Conservation (phyloP, 345 rosid species). For the Clarkia xantiana region DNA sequence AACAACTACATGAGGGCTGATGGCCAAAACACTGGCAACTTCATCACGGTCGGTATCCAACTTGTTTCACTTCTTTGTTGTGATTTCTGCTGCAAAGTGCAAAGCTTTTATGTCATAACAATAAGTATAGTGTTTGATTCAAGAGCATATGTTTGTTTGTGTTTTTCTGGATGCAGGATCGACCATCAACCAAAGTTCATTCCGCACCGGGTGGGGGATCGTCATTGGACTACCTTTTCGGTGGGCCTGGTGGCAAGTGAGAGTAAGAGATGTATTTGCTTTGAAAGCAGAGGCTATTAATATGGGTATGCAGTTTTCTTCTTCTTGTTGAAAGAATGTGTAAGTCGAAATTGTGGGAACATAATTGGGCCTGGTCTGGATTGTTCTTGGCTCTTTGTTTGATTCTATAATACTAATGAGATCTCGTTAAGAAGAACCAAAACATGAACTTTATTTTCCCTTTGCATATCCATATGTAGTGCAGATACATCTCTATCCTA, state of each 20-base stretch:
- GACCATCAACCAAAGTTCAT: slow-evolving; percentile 15
- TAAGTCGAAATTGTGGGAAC: not conserved
- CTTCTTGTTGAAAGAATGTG: not conserved
- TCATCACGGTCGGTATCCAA: slow-evolving; percentile 38
- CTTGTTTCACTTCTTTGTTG: not conserved
- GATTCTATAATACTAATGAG: too few relatives aligned
- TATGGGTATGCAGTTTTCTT: not conserved
- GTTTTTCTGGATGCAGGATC: slow-evolving; percentile 9
- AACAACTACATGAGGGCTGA: slow-evolving; percentile 71
- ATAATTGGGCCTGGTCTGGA: too few relatives aligned
- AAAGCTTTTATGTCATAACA: not conserved
- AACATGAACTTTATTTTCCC: too few relatives aligned
- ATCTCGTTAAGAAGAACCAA: too few relatives aligned
- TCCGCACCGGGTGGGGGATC: slow-evolving; percentile 13
- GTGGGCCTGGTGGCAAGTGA: slow-evolving; percentile 10
- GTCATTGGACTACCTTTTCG: slow-evolving; percentile 12
- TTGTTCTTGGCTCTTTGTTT: too few relatives aligned
- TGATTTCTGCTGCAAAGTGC: not conserved
- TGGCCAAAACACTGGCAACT: slow-evolving; percentile 78
- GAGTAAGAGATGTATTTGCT: not conserved
- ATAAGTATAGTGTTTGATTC: not conserved
- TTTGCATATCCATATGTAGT: too few relatives aligned
- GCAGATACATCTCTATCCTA: too few relatives aligned
- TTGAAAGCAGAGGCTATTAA: not conserved
- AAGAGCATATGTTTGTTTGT: not conserved